Evolutionary conservation across 1,284 basidiomycete species (phyloP).

Genomic region (Malassezia vespertilionis): DNA sequence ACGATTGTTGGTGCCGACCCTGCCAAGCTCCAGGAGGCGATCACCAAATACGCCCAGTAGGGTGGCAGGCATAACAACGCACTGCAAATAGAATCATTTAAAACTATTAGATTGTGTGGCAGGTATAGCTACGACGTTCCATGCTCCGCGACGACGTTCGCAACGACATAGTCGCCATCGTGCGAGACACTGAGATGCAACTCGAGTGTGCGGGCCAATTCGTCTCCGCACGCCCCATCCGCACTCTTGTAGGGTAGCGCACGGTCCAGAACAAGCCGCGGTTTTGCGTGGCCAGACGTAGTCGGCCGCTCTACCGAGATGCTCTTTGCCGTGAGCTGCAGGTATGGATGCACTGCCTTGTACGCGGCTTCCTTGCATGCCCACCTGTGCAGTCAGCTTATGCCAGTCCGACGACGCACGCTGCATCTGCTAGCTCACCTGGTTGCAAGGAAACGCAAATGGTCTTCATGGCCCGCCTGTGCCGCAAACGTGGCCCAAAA

Average conservation of each 20-base stretch:
- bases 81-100: too few species aligned
- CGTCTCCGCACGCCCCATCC: neutral
- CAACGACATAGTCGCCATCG: conserved; percentile 70
- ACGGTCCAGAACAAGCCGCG: conserved; percentile 20
- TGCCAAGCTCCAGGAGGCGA: conserved; percentile 48
- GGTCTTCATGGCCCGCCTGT: conserved; percentile 9
- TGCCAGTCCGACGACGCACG: too few species aligned
- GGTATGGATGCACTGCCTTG: conserved; percentile 65
- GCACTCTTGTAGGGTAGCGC: neutral
- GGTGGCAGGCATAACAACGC: too few species aligned
- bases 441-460: conserved; percentile 5
- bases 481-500: neutral
- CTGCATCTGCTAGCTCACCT: conserved; percentile 12
- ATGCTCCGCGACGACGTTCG: conserved; percentile 60
- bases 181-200: conserved; percentile 64
- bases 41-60: conserved; percentile 18
- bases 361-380: conserved; percentile 74
- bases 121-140: neutral
- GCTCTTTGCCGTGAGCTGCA: conserved; percentile 19
- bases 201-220: conserved; percentile 16
- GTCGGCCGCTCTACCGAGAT: conserved; percentile 21
- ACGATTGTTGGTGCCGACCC: conserved; percentile 59
- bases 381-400: conserved; percentile 30
- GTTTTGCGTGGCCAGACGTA: conserved; percentile 18
- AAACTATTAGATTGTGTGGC: too few species aligned